Conservation (phyloP, 1,139 yeast genomes). For the Blastobotrys petasosporus region DNA sequence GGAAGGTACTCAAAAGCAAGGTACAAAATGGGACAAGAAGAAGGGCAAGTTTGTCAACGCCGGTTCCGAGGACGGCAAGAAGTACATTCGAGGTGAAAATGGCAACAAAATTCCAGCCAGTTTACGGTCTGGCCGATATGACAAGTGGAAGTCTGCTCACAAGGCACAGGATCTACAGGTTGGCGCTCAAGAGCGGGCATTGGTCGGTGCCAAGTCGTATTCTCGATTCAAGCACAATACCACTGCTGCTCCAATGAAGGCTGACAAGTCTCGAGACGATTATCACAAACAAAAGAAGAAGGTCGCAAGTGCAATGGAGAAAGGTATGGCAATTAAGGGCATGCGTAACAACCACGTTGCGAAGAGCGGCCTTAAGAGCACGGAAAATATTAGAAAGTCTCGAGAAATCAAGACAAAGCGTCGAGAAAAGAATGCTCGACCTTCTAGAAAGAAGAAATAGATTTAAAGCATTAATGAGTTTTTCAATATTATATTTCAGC, state of each 20-base stretch:
- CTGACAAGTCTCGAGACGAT: conserved; percentile 83
- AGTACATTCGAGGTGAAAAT: conserved; percentile 88
- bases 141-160: conserved; percentile 79
- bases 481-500: too few relatives aligned
- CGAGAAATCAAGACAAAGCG: conserved; percentile 66
- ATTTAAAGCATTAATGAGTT: too few relatives aligned
- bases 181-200: conserved; percentile 47
- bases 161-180: conserved; percentile 46
- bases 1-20: conserved; percentile 52
- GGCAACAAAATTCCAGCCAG: conserved; percentile 93
- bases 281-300: conserved; percentile 77
- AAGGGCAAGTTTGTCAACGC: conserved; percentile 85
- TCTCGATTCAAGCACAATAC: conserved; percentile 64
- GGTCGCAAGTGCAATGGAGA: conserved; percentile 71
- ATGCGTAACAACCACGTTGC: conserved; percentile 23
- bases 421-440: conserved; percentile 83
- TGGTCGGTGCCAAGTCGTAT: conserved; percentile 21
- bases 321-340: conserved; percentile 73
- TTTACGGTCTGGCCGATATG: conserved; percentile 84
- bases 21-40: conserved; percentile 90
- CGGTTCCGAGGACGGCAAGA: conserved; percentile 57
- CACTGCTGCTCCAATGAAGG: conserved; percentile 64
- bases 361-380: conserved; percentile 53
- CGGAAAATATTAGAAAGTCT: conserved; percentile 73
- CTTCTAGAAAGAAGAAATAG: conserved; percentile 41